These are phyloP conservation scores for Termitomyces heimii DNA, from an alignment of 768 basidiomycete species.

Conservation along the genomic window DNA sequence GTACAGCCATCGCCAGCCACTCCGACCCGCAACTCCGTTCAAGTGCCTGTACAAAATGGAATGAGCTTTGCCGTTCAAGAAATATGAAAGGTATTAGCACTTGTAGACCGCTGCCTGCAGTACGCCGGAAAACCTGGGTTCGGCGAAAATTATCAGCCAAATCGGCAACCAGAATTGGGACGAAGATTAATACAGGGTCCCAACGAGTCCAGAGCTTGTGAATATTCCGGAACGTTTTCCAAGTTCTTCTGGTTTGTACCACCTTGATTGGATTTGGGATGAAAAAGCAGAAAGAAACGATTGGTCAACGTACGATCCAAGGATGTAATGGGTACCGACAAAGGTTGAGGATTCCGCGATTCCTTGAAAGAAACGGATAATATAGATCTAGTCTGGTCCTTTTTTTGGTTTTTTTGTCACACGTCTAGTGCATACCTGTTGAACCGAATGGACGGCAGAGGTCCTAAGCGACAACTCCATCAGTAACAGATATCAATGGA, in stretches of 20 bases:
- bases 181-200: slow-evolving; percentile 45
- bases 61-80: neutral
- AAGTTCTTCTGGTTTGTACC: slow-evolving; percentile 67
- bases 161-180: neutral
- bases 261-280: slow-evolving; percentile 27
- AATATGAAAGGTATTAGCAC: slow-evolving; percentile 24
- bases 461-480: slow-evolving; percentile 32
- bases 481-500: neutral
- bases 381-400: slow-evolving; percentile 43
- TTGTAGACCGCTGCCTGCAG: slow-evolving; percentile 60
- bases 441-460: slow-evolving; percentile 45
- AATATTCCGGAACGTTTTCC: slow-evolving; percentile 72
- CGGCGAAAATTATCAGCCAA: neutral
- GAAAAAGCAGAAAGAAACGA: neutral
- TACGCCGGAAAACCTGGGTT: slow-evolving; percentile 53
- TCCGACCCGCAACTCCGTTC: slow-evolving; percentile 44
- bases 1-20: slow-evolving; percentile 67
- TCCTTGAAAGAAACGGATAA: slow-evolving; percentile 69
- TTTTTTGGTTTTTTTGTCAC: neutral
- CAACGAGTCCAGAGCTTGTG: slow-evolving; percentile 54
- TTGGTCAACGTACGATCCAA: slow-evolving; percentile 53
- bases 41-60: slow-evolving; percentile 35
- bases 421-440: slow-evolving; percentile 43
- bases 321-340: slow-evolving; percentile 67
- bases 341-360: slow-evolving; percentile 73